These are phyloP conservation scores for Heliosperma pusillum DNA, from an alignment of 148 eudicot genomes.

Conservation along the genomic window DNA sequence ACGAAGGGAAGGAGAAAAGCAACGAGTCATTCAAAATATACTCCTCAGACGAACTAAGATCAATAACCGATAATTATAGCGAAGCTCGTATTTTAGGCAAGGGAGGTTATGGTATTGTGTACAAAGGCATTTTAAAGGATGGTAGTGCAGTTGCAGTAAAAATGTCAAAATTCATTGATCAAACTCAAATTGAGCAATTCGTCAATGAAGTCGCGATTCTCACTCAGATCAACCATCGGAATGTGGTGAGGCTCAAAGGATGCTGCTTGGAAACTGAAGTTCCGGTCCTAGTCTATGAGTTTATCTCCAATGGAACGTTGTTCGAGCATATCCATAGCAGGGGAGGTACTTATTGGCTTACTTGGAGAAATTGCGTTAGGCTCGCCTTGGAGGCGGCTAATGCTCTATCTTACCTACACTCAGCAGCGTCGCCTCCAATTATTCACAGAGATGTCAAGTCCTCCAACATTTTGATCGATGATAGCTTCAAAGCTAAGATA, in stretches of 20 bases:
- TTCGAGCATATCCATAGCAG: slow-evolving; percentile 15
- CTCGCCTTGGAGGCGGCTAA: slow-evolving; percentile 19
- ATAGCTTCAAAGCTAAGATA: slow-evolving; percentile 6
- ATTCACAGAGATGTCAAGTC: slow-evolving; percentile 22
- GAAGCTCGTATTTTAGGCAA: slow-evolving; percentile 18
- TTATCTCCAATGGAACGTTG: slow-evolving; percentile 17
- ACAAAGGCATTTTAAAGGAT: slow-evolving; percentile 23
- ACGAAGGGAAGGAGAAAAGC: not conserved
- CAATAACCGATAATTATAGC: slow-evolving; percentile 15
- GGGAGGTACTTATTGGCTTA: slow-evolving; percentile 7
- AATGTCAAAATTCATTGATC: slow-evolving; percentile 10
- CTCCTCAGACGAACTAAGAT: slow-evolving; percentile 12
- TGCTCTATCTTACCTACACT: slow-evolving; percentile 26
- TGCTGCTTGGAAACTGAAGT: slow-evolving; percentile 29
- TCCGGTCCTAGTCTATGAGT: slow-evolving; percentile 25
- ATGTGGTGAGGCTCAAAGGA: not conserved
- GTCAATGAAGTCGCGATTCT: slow-evolving; percentile 20
- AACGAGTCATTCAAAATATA: slow-evolving; percentile 16
- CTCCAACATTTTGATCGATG: slow-evolving; percentile 13
- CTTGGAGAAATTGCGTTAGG: slow-evolving; percentile 17
- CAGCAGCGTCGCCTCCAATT: slow-evolving; percentile 22
- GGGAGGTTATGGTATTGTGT: slow-evolving; percentile 23
- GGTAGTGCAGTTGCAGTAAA: slow-evolving; percentile 20
- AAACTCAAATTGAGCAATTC: slow-evolving; percentile 24
- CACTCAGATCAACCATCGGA: slow-evolving; percentile 14